A percentile compares a stretch with the other conserved stretches of the same genome.
These are phyloP conservation scores for Auxenochlorella pyrenoidosa DNA, from an alignment of 139 green algal genomes.

Conservation along the genomic window DNA sequence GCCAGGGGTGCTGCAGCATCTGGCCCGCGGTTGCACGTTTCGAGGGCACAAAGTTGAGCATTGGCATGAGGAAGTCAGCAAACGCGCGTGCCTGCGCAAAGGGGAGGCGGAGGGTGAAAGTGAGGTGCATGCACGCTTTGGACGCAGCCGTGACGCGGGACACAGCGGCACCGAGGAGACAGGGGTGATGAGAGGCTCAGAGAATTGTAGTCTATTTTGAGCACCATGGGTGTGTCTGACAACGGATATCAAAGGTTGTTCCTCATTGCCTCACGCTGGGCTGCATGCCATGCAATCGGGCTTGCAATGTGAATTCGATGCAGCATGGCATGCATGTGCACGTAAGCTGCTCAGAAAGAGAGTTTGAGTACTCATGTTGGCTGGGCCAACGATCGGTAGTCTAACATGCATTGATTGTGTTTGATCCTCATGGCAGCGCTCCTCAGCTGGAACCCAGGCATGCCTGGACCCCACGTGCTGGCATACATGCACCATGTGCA, in stretches of 20 bases:
- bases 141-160: too few relatives aligned
- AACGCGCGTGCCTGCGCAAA: conserved; percentile 75
- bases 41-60: conserved; percentile 92
- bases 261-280: conserved; percentile 12
- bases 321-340: not conserved
- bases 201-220: conserved; percentile 45
- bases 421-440: conserved; percentile 20
- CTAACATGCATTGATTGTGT: conserved; percentile 47
- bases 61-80: conserved; percentile 88
- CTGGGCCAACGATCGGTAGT: conserved; percentile 43
- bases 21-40: conserved; percentile 87
- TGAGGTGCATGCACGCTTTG: too few relatives aligned
- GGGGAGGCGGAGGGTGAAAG: not conserved
- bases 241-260: conserved; percentile 43
- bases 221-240: conserved; percentile 28
- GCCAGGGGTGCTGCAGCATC: conserved; percentile 92
- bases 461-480: too few relatives aligned
- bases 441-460: not conserved
- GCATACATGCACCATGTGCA: too few relatives aligned
- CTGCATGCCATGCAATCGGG: not conserved
- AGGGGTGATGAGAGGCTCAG: conserved; percentile 10
- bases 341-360: conserved; percentile 37
- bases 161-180: too few relatives aligned
- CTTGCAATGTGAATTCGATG: not conserved
- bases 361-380: conserved; percentile 48